A percentile compares a stretch with the other conserved stretches of the same genome.
These are phyloP conservation scores for Salvia hispanica DNA, from an alignment of 257 asterid genomes.

Conservation along the genomic window DNA sequence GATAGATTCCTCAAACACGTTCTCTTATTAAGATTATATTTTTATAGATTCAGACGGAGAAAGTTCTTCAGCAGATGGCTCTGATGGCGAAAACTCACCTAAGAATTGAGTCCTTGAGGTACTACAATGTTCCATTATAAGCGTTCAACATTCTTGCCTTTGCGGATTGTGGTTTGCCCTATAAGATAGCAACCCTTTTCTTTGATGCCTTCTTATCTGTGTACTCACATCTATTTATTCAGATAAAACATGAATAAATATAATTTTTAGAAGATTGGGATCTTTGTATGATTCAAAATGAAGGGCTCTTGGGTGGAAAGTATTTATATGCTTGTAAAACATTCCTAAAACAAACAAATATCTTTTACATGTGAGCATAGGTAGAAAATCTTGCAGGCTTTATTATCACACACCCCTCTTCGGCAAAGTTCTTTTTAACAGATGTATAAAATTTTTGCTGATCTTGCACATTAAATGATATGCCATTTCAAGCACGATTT, in stretches of 20 bases:
- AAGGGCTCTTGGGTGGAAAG: conserved; percentile 21
- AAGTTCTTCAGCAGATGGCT: conserved; percentile 67
- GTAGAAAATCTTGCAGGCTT: conserved; percentile 14
- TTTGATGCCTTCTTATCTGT: neutral
- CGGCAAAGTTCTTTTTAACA: conserved; percentile 4
- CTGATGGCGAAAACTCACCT: conserved; percentile 55
- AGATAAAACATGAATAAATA: conserved; percentile 16
- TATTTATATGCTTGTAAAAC: conserved; percentile 15
- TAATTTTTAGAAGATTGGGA: conserved; percentile 3
- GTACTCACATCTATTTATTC: conserved; percentile 15
- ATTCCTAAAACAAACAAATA: conserved; percentile 7
- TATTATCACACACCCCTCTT: neutral
- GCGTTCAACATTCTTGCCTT: conserved; percentile 22
- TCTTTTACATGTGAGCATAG: conserved; percentile 15
- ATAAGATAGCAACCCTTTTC: neutral
- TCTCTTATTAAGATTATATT: conserved; percentile 26
- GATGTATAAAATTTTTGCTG: too few species aligned
- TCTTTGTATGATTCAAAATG: conserved; percentile 11
- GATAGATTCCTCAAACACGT: conserved; percentile 5
- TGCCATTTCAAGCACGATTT: conserved; percentile 12
- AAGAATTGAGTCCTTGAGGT: conserved; percentile 50
- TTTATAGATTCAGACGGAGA: conserved; percentile 73
- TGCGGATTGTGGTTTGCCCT: conserved; percentile 12
- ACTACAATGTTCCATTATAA: conserved; percentile 25
- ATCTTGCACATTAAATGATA: neutral